phyloP scores from a whole-genome alignment of 2,329 filamentous ascomycete species.

The Xylogone sp. region DNA sequence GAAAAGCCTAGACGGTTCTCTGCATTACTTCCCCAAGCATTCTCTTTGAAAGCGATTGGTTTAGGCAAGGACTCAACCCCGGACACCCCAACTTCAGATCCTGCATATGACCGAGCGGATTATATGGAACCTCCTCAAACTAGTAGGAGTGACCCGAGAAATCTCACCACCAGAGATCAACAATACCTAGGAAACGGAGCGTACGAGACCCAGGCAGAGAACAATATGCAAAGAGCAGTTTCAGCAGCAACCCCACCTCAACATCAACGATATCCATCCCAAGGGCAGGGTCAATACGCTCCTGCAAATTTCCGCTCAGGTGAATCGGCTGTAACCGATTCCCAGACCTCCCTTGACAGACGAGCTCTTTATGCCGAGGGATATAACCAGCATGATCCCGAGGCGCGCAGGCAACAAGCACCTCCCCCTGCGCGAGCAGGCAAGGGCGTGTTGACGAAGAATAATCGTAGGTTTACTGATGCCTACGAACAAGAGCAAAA shows the following conservation, averaged over 20 bases:
- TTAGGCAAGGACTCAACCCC: constrained; percentile 46
- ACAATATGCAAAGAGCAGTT: constrained; percentile 32
- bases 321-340: constrained; percentile 24
- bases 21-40: constrained; percentile 55
- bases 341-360: constrained; percentile 25
- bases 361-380: constrained; percentile 16
- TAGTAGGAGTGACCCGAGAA: constrained; percentile 13
- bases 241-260: constrained; percentile 35
- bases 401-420: constrained; percentile 18
- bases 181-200: constrained; percentile 18
- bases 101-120: constrained; percentile 17
- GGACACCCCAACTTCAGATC: constrained; percentile 15
- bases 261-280: constrained; percentile 39
- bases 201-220: constrained; percentile 23
- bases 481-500: constrained; percentile 77
- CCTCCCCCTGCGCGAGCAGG: constrained; percentile 26
- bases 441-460: constrained; percentile 71
- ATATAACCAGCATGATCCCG: constrained; percentile 21
- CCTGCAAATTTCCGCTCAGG: constrained; percentile 24
- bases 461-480: constrained; percentile 80
- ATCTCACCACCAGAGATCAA: constrained; percentile 16
- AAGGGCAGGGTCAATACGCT: constrained; percentile 20
- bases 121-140: constrained; percentile 19
- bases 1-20: constrained; percentile 68
- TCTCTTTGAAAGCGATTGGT: constrained; percentile 63